Conservation (phyloP, 192 early-diverging fungal species). For the Blastocladiella britannica region DNA sequence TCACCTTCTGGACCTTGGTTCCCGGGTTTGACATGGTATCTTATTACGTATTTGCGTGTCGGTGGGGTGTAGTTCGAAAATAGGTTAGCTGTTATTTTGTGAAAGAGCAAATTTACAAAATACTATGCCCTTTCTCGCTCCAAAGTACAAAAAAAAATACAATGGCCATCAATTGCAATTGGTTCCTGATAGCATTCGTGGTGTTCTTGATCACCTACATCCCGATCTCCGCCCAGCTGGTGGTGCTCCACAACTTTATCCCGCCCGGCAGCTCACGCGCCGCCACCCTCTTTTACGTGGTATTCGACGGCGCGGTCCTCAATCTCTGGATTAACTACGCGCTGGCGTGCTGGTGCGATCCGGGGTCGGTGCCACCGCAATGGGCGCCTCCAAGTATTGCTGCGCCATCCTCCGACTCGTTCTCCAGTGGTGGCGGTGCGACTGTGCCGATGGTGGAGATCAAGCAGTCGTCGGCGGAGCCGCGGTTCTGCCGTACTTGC, state of each 20-base stretch:
- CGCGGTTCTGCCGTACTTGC: conserved; percentile 47
- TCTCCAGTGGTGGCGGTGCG: conserved; percentile 2
- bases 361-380: conserved; percentile 51
- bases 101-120: too few species aligned
- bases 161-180: too few species aligned
- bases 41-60: too few species aligned
- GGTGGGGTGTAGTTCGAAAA: too few species aligned
- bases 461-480: conserved; percentile 39
- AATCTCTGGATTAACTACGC: conserved; percentile 77
- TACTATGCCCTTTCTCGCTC: too few species aligned
- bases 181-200: conserved; percentile 27
- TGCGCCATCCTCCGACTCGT: conserved; percentile 2
- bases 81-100: too few species aligned
- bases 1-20: too few species aligned
- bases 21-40: too few species aligned
- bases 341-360: conserved; percentile 48
- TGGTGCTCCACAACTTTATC: conserved; percentile 36
- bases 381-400: conserved; percentile 13
- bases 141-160: too few species aligned
- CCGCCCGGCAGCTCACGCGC: conserved; percentile 16
- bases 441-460: conserved; percentile 21
- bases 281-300: conserved; percentile 26
- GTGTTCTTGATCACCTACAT: conserved; percentile 35
- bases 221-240: conserved; percentile 34
- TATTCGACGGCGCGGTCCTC: conserved; percentile 57